Base-by-base conservation (phyloP, 495 filamentous ascomycete species). In the Aspergillus coremiiformis region DNA sequence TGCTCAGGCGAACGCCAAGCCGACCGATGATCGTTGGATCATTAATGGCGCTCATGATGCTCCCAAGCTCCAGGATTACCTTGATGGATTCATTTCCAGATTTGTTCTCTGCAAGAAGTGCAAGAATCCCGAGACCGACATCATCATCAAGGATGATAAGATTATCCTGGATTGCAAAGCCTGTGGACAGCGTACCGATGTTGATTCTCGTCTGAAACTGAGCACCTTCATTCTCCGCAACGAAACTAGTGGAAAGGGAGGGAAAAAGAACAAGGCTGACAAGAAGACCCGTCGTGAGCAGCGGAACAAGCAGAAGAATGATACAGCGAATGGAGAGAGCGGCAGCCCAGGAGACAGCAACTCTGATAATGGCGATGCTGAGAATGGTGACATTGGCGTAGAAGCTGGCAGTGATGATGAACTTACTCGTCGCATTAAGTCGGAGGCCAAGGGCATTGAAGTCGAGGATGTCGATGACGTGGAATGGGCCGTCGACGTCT, bases 101-200 rank as follows among this genome's bases (percentile, higher is more conserved):
- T 98, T 96, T 57, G 93, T 98, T 58, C 89, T 98, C 49, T 98
- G 93, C 86, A 92, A 93, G 80, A 90, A 93, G 71, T 98, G 93
- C 84, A 95, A 96, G 83, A 98, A 98, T 69, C 93, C 93, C 24
- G 93, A 98, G 76, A 98, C 93, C 57, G 92, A 90, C 53, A 87
- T 96, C 63, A 78, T 85, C 62, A 88, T 95, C 79, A 95, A 95
- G 72, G 89, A 95, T 55, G 91, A 86, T 35, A 79, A 77, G 61
- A 98, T 98, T 65, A 63, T 84, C 48, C 82, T 96, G 59, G 93
- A 98, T 74, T 98, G 93, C 85, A 98, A 98, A 76, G 93, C 93
- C 51, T 98, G 93, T 65, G 93, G 93, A 63, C 86, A 95, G 70
- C 90, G 86, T 62, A 84, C 85, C 48, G 82, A 92, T 48, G 91